Evolutionary conservation across 2,329 filamentous ascomycete genomes (phyloP).

Genomic region (Monilinia laxa): DNA sequence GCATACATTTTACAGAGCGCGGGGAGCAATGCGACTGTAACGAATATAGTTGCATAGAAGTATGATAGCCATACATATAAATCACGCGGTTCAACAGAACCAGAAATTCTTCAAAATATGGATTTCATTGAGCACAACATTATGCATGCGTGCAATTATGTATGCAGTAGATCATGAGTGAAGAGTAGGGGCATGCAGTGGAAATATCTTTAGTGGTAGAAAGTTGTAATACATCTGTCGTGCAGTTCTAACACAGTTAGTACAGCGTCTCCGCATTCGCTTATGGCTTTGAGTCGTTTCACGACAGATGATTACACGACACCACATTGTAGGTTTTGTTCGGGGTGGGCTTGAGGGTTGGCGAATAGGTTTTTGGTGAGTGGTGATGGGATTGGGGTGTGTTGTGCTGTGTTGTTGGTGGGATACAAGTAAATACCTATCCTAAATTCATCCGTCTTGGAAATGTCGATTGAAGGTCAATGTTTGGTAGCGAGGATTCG

Average conservation of each 20-base stretch:
- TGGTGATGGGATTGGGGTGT: too few relatives aligned
- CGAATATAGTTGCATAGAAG: neutral
- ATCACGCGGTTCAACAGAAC: neutral
- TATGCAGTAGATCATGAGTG: slow-evolving; percentile 6
- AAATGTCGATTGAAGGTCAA: neutral
- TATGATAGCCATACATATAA: neutral
- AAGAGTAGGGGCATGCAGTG: neutral
- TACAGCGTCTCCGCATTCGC: slow-evolving; percentile 9
- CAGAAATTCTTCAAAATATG: neutral
- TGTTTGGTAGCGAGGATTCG: too few relatives aligned
- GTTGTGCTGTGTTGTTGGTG: too few relatives aligned
- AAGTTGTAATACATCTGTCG: slow-evolving; percentile 5
- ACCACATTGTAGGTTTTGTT: neutral
- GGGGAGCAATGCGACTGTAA: neutral
- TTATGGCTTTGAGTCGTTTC: neutral
- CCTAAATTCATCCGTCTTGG: neutral
- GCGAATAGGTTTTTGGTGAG: neutral
- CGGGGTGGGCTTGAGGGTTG: too few relatives aligned
- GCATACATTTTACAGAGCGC: neutral
- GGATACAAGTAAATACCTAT: too few relatives aligned
- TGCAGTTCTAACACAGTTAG: slow-evolving; percentile 17
- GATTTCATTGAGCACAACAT: neutral
- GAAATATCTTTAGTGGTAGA: neutral
- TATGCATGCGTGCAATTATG: neutral
- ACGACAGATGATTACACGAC: neutral